phyloP scores from a whole-genome alignment of 2,329 filamentous ascomycete species.

The Aureobasidium sp. region DNA sequence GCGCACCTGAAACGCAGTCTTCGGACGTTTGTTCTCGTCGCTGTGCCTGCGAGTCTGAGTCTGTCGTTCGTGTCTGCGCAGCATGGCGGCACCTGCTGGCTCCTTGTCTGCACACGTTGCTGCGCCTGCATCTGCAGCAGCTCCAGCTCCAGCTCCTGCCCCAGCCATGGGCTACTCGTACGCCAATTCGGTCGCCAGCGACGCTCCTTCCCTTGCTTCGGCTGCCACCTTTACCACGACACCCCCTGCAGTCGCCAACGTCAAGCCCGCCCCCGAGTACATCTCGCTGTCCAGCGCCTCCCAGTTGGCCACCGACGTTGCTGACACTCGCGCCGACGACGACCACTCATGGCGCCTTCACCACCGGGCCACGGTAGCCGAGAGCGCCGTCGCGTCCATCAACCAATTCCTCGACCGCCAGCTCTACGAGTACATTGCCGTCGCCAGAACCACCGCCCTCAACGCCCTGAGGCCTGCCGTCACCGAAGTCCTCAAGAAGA shows the following conservation, averaged over 20 bases:
- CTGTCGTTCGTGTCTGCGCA: background rate
- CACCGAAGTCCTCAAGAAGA: conserved; percentile 78
- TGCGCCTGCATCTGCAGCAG: background rate
- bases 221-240: conserved; percentile 19
- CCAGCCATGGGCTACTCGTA: conserved; percentile 23
- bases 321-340: conserved; percentile 22
- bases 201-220: conserved; percentile 22
- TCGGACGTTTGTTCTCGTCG: background rate
- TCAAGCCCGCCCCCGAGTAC: conserved; percentile 75
- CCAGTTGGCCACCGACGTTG: conserved; percentile 81
- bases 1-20: conserved; percentile 4
- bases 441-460: conserved; percentile 71
- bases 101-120: background rate
- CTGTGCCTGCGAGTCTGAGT: background rate
- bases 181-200: conserved; percentile 21
- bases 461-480: conserved; percentile 72
- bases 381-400: conserved; percentile 66
- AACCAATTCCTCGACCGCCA: conserved; percentile 93
- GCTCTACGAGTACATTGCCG: conserved; percentile 80
- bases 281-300: conserved; percentile 83
- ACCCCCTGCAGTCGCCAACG: conserved; percentile 21
- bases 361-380: conserved; percentile 59
- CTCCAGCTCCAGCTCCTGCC: conserved; percentile 8
- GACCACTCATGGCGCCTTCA: conserved; percentile 61
- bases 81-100: background rate